phyloP scores from a whole-genome alignment of 331 rosid species.

The Saraca asoca region DNA sequence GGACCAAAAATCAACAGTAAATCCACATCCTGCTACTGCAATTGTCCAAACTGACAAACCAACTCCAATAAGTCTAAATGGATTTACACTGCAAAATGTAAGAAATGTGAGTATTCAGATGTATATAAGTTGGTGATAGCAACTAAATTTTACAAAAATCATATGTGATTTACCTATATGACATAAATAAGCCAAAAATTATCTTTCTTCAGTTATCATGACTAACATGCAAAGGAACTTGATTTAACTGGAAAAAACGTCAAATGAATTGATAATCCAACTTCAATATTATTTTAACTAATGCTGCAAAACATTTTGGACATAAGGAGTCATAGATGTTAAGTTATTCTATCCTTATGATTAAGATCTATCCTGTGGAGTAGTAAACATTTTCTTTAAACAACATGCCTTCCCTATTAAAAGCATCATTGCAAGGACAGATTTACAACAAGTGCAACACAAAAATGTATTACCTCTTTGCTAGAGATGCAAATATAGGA shows the following conservation, averaged over 20 bases:
- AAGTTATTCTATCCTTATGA: conserved; percentile 3
- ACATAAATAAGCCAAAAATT: conserved; percentile 1
- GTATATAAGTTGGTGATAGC: conserved; percentile 9
- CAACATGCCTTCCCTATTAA: neutral
- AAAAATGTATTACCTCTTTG: conserved; percentile 56
- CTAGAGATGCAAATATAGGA: conserved; percentile 75
- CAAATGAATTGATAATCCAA: conserved; percentile 3
- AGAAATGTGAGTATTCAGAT: conserved; percentile 9
- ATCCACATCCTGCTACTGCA: conserved; percentile 61
- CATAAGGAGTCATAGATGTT: neutral
- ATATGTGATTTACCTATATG: too few relatives aligned
- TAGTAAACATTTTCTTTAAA: conserved; percentile 18
- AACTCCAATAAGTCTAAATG: conserved; percentile 87
- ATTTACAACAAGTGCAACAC: conserved; percentile 6
- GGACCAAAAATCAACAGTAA: conserved; percentile 75
- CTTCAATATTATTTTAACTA: neutral
- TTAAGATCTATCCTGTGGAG: neutral
- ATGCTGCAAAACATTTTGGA: conserved; percentile 36
- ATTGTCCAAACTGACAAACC: conserved; percentile 87
- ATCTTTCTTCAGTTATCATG: conserved; percentile 1
- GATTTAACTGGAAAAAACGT: neutral
- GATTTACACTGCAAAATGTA: conserved; percentile 67
- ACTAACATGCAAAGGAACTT: conserved; percentile 5
- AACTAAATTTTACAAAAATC: conserved; percentile 11
- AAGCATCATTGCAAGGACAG: neutral